These are phyloP conservation scores for Viola pubescens DNA, from an alignment of 441 rosid genomes.

Conservation along the genomic window DNA sequence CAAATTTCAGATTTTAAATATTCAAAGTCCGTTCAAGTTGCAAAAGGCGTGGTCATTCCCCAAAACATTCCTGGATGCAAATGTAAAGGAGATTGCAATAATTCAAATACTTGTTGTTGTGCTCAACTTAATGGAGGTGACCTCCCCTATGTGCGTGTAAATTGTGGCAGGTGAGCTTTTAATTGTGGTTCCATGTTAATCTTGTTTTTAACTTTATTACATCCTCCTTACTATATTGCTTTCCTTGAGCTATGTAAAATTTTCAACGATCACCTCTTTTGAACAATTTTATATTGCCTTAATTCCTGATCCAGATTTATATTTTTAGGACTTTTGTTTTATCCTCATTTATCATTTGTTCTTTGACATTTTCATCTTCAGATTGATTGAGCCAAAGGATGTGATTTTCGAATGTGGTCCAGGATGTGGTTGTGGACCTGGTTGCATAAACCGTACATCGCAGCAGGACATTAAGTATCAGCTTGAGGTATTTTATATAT, in stretches of 20 bases:
- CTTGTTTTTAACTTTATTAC: no score
- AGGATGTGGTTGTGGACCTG: conserved; percentile 50
- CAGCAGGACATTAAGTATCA: conserved; percentile 39
- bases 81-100: conserved; percentile 41
- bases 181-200: neutral
- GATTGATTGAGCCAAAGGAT: conserved; percentile 49
- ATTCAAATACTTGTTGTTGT: conserved; percentile 41
- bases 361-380: conserved; percentile 15
- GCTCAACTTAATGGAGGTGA: conserved; percentile 47
- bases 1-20: conserved; percentile 41
- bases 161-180: conserved; percentile 47
- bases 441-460: conserved; percentile 45
- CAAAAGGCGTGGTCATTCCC: conserved; percentile 29
- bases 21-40: conserved; percentile 27
- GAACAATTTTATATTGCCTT: neutral
- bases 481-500: conserved; percentile 36
- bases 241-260: no score
- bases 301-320: neutral
- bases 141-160: conserved; percentile 40
- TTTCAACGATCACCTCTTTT: neutral
- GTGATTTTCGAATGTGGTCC: conserved; percentile 66
- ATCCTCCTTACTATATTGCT: no score
- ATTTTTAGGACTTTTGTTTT: neutral
- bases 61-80: conserved; percentile 33
- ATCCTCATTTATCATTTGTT: conserved; percentile 7